These are phyloP conservation scores for Chenopodium suecicum DNA, from an alignment of 148 eudicot species.

Conservation along the genomic window DNA sequence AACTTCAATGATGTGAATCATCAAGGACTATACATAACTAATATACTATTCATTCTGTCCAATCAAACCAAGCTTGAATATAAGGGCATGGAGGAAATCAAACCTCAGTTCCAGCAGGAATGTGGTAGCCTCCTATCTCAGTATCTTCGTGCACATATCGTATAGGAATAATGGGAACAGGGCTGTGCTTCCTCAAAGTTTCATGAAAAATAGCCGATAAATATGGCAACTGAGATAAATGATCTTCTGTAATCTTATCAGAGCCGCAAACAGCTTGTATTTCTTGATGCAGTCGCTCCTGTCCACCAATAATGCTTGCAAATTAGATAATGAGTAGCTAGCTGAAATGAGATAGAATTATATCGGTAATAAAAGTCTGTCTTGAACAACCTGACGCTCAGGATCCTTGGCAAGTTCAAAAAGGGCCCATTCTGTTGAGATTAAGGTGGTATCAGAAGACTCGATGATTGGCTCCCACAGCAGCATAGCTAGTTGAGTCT, in stretches of 20 bases:
- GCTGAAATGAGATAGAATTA: not conserved
- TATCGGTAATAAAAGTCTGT: not conserved
- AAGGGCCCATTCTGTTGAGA: constrained; percentile 87
- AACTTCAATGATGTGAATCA: not conserved
- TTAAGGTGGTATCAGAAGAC: constrained; percentile 75
- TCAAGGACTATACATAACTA: not conserved
- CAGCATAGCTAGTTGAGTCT: constrained; percentile 60
- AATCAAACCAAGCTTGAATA: not conserved
- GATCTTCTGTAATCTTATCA: constrained; percentile 58
- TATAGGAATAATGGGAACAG: constrained; percentile 68
- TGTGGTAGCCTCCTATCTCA: constrained; percentile 65
- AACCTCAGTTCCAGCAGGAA: constrained; percentile 90
- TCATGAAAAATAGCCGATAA: constrained; percentile 77
- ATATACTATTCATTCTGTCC: not conserved
- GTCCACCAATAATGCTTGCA: not conserved
- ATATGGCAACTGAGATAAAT: constrained; percentile 66
- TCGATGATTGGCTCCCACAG: constrained; percentile 85
- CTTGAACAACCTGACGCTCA: constrained; percentile 52
- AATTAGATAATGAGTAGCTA: not conserved
- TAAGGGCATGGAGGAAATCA: not conserved
- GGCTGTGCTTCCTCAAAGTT: constrained; percentile 75
- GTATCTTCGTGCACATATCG: constrained; percentile 75
- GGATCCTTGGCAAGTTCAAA: constrained; percentile 80
- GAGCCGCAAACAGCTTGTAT: constrained; percentile 63
- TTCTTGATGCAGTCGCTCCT: constrained; percentile 61